A percentile compares a stretch with the other conserved stretches of the same genome.
Conservation (phyloP, 495 filamentous ascomycete species). For the Xylaria intraflava region DNA sequence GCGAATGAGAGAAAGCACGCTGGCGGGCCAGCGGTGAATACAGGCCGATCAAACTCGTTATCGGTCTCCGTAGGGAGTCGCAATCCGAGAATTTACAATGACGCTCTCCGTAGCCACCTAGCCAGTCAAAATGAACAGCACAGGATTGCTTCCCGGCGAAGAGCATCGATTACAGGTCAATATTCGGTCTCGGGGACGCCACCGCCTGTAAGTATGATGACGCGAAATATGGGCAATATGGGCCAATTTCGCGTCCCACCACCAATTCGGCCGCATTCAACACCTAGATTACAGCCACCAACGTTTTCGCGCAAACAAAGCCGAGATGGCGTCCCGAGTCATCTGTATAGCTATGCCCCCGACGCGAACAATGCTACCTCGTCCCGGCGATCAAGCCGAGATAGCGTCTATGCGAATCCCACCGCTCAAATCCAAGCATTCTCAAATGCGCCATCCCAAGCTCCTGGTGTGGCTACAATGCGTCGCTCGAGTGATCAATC, state of each 20-base stretch:
- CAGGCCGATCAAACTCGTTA: slow-evolving; percentile 3
- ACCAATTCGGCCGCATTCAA: slow-evolving; percentile 34
- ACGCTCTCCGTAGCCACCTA: background rate
- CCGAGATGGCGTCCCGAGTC: slow-evolving; percentile 29
- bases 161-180: slow-evolving; percentile 12
- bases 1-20: background rate
- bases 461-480: slow-evolving; percentile 20
- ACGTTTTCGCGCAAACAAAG: slow-evolving; percentile 24
- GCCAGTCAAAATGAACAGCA: background rate
- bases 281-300: slow-evolving; percentile 11
- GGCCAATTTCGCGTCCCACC: slow-evolving; percentile 34
- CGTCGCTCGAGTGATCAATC: slow-evolving; percentile 20
- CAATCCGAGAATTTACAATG: background rate
- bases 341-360: slow-evolving; percentile 7
- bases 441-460: slow-evolving; percentile 10
- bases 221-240: slow-evolving; percentile 25
- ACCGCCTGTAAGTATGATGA: slow-evolving; percentile 31
- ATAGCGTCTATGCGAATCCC: slow-evolving; percentile 26
- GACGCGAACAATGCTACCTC: slow-evolving; percentile 9
- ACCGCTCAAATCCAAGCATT: slow-evolving; percentile 13
- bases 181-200: slow-evolving; percentile 22
- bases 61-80: slow-evolving; percentile 7
- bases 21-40: background rate
- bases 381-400: slow-evolving; percentile 26
- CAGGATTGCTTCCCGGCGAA: slow-evolving; percentile 5